Evolutionary conservation across 306 rosid species (phyloP), one percentile per base, ranked within the genome.

Genomic region (Malus sieversii): DNA sequence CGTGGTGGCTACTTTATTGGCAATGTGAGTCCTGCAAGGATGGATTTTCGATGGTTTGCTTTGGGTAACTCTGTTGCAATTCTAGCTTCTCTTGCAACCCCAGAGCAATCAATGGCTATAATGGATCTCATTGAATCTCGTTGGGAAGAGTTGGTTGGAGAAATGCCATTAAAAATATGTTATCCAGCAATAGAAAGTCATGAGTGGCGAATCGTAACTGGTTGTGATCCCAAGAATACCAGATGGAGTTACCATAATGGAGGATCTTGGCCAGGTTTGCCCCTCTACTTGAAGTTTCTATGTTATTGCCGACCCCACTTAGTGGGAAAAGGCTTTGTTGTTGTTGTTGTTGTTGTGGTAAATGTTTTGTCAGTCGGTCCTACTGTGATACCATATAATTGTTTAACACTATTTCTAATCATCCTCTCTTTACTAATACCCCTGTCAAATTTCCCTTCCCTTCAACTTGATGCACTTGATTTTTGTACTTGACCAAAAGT

Each of bases 211-310:
- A 88, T 90, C 71, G 88, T 92, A 66, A 92, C 97, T 42, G 97
- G 97, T 53, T 92, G 92, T 84, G 97, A 92, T 86, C 97, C 97
- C 48, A 92, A 92, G 87, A 92, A 92, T 79, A 92, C 97, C 68
- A 84, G 97, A 88, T 92, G 97, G 97, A 92, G 97, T 78, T 92
- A 92, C 84, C 97, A 92, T 78, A 92, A 92, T 73, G 97, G 97
- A 81, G 97, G 97, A 78, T 88, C 97, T 77, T 92, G 97, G 97
- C 97, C 97, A 90, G 97, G 97, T 92, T 85, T 78, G 72, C 5
- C 71, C 84, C 72, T 72, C 78, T 68, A 84, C 80, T 74, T 48
- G 66, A 61, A 42, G 4, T 61, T 65, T 70, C 27, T 65, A 58
- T 11, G 10, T 40, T 14, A 38, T 63, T 57, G 23, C 23, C 23